Percentiles rank a stretch among this genome's conserved stretches.
Conservation (phyloP, 2,329 filamentous ascomycete species). For the Mariannaea elegans region DNA sequence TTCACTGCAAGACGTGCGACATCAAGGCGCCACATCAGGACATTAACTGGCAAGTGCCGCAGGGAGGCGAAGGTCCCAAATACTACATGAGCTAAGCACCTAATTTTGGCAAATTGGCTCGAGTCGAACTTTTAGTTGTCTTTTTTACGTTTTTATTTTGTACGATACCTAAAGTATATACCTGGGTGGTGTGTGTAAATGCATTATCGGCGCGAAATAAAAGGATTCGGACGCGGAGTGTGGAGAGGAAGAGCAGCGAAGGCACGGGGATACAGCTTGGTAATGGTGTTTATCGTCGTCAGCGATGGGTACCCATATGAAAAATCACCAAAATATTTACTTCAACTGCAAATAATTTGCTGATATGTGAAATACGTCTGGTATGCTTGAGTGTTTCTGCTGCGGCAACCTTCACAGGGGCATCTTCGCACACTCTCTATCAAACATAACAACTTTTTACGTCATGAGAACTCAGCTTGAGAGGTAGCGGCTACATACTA, state of each 20-base stretch:
- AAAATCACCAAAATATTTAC: background rate
- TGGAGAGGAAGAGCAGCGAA: constrained; percentile 11
- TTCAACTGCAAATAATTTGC: background rate
- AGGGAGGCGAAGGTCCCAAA: constrained; percentile 83
- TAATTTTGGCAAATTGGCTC: background rate
- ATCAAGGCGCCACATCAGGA: constrained; percentile 98
- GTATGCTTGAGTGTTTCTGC: too few species aligned
- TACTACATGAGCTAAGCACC: constrained; percentile 70
- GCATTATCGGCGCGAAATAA: constrained; percentile 29
- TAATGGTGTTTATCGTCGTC: constrained; percentile 31
- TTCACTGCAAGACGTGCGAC: constrained; percentile 99
- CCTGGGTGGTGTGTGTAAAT: constrained; percentile 28
- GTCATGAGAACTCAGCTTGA: too few species aligned
- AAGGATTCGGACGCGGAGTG: constrained; percentile 8
- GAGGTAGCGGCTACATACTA: too few species aligned
- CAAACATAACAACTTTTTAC: too few species aligned
- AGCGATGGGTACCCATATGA: constrained; percentile 13
- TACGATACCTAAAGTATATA: constrained; percentile 40
- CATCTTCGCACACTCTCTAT: too few species aligned
- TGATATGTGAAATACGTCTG: background rate
- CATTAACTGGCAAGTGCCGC: constrained; percentile 96
- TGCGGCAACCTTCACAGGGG: too few species aligned
- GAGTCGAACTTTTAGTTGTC: background rate
- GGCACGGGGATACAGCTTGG: constrained; percentile 24
- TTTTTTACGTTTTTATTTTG: constrained; percentile 25